These are phyloP conservation scores for Pseudonitzschia delicatissima DNA, from an alignment of 108 stramenopile genomes.

Conservation along the genomic window DNA sequence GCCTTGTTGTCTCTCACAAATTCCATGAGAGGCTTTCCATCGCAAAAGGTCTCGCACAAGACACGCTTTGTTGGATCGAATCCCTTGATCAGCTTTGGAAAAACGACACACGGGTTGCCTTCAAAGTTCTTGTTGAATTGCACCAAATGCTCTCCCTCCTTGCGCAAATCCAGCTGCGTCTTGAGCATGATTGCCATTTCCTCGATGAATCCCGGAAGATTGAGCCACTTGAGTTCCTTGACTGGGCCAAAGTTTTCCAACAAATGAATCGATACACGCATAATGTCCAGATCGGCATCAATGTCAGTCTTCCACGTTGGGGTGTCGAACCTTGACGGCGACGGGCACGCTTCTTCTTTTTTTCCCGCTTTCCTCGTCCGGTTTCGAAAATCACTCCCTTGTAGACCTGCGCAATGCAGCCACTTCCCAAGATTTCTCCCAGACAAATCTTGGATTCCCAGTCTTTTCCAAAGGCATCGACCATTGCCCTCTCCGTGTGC, in stretches of 20 bases:
- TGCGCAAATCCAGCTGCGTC: conserved; percentile 48
- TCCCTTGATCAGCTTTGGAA: conserved; percentile 42
- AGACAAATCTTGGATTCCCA: conserved; percentile 46
- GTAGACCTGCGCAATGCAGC: conserved; percentile 76
- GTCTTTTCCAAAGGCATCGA: conserved; percentile 54
- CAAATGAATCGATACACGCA: conserved; percentile 30
- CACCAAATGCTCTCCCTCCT: conserved; percentile 44
- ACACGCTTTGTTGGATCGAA: conserved; percentile 28
- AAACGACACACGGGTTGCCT: conserved; percentile 24
- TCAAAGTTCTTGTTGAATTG: conserved; percentile 43
- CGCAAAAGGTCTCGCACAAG: conserved; percentile 48
- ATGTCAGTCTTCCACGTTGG: conserved; percentile 47
- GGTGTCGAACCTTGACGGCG: conserved; percentile 65
- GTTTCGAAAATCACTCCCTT: conserved; percentile 27
- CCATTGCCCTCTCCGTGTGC: conserved; percentile 46
- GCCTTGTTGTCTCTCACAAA: conserved; percentile 38
- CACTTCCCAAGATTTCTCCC: conserved; percentile 51
- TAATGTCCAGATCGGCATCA: conserved; percentile 60
- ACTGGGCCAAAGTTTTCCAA: conserved; percentile 29
- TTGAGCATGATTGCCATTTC: conserved; percentile 43
- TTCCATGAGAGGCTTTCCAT: conserved; percentile 43
- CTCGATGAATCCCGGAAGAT: conserved; percentile 47
- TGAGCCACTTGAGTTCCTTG: conserved; percentile 41
- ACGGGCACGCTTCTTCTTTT: conserved; percentile 28
- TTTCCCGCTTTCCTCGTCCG: not conserved